Percentiles rank a stretch among this genome's conserved stretches.
Conservation (phyloP, 495 filamentous ascomycete species). For the Umbilicaria muhlenbergii region DNA sequence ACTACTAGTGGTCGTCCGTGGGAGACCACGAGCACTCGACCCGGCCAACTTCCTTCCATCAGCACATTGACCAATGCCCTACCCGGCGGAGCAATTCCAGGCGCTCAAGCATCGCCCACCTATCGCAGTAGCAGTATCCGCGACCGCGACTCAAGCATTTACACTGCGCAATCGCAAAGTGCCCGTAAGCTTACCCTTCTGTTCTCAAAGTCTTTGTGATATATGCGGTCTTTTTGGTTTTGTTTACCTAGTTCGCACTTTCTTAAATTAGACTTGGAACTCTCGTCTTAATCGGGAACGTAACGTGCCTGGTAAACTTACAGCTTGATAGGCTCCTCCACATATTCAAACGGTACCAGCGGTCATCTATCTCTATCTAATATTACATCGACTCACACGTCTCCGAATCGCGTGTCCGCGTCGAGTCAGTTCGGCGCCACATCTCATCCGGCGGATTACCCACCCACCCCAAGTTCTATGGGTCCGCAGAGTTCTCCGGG, state of each 20-base stretch:
- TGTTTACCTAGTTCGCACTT: too few relatives aligned
- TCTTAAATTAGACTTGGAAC: too few relatives aligned
- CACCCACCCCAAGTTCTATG: slow-evolving; percentile 27
- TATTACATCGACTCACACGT: slow-evolving; percentile 33
- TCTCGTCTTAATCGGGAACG: too few relatives aligned
- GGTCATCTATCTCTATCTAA: slow-evolving; percentile 35
- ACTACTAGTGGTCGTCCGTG: too few relatives aligned
- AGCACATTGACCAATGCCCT: slow-evolving; percentile 13
- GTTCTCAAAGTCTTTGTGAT: too few relatives aligned
- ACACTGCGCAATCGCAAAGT: slow-evolving; percentile 14
- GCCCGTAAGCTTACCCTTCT: slow-evolving; percentile 9
- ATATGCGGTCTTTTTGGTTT: too few relatives aligned
- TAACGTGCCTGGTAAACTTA: neutral
- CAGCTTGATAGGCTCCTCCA: slow-evolving; percentile 30
- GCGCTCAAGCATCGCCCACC: slow-evolving; percentile 7
- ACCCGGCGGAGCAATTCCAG: slow-evolving; percentile 4
- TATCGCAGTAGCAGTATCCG: slow-evolving; percentile 9
- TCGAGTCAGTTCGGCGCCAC: slow-evolving; percentile 27
- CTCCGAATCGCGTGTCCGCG: slow-evolving; percentile 29
- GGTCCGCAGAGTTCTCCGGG: slow-evolving; percentile 30
- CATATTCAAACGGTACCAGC: slow-evolving; percentile 35
- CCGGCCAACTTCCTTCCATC: slow-evolving; percentile 13
- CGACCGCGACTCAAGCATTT: slow-evolving; percentile 10
- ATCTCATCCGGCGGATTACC: slow-evolving; percentile 14
- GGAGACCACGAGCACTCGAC: neutral